Percentiles rank a stretch among this genome's conserved stretches.
phyloP scores from a whole-genome alignment of 495 filamentous ascomycete genomes.

The Aspergillus sclerotiicarbonarius region DNA sequence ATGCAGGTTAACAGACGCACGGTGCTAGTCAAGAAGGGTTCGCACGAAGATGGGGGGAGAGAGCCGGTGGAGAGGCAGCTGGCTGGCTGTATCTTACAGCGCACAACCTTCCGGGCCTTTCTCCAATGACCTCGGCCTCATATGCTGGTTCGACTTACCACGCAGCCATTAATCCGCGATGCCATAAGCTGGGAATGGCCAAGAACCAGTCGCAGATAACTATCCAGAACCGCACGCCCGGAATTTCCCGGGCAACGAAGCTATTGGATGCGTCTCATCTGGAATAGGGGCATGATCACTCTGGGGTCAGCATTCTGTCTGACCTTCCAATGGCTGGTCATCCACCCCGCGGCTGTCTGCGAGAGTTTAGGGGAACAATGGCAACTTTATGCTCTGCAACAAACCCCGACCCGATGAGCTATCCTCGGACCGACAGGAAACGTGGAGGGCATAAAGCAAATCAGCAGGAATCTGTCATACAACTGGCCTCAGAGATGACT shows the following conservation, averaged over 20 bases:
- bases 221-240: not conserved
- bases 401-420: not conserved
- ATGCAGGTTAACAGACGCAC: not conserved
- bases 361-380: not conserved
- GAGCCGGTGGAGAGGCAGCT: not conserved
- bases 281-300: not conserved
- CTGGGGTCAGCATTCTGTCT: not conserved
- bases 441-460: not conserved
- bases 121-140: not conserved
- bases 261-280: not conserved
- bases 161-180: not conserved
- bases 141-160: not conserved
- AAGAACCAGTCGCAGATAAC: not conserved
- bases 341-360: not conserved
- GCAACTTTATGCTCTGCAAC: not conserved
- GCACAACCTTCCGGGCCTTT: not conserved
- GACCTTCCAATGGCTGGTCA: not conserved
- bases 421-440: not conserved
- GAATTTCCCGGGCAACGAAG: not conserved
- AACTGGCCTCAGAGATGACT: not conserved
- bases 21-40: not conserved
- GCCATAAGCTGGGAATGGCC: not conserved
- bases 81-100: not conserved
- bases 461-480: not conserved
- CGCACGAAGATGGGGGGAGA: not conserved